A percentile compares a stretch with the other conserved stretches of the same genome.
Conservation (phyloP, 257 asterid species). For the Misopates orontium region DNA sequence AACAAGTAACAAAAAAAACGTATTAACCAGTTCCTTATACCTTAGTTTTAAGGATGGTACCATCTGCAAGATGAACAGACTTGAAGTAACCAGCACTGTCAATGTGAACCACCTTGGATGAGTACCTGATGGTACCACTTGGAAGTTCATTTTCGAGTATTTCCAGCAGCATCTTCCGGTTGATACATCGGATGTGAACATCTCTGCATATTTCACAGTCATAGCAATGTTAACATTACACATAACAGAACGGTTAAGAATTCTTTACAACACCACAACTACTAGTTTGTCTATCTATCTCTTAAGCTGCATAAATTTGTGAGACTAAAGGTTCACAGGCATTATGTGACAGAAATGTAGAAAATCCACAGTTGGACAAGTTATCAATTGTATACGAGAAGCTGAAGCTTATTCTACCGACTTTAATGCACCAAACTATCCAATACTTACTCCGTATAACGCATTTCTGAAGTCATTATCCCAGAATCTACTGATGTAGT, state of each 20-base stretch:
- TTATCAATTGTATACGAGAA: too few relatives aligned
- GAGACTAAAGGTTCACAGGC: too few relatives aligned
- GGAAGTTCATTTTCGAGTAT: conserved; percentile 62
- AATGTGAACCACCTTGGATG: conserved; percentile 67
- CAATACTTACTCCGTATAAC: conserved; percentile 25
- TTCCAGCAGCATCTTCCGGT: conserved; percentile 54
- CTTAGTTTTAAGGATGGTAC: conserved; percentile 57
- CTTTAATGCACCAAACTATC: neutral
- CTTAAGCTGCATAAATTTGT: too few relatives aligned
- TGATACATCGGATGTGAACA: conserved; percentile 39
- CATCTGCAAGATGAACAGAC: conserved; percentile 71
- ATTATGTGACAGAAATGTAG: too few relatives aligned
- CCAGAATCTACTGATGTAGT: conserved; percentile 35
- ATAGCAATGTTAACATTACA: neutral
- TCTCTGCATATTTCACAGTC: conserved; percentile 34
- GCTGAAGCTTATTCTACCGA: too few relatives aligned
- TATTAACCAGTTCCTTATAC: conserved; percentile 29
- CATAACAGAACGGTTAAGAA: too few relatives aligned
- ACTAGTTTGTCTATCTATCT: too few relatives aligned
- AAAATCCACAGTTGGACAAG: too few relatives aligned
- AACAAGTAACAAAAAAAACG: too few relatives aligned
- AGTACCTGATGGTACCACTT: conserved; percentile 50
- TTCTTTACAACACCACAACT: neutral
- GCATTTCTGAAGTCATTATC: conserved; percentile 29
- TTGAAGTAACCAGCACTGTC: conserved; percentile 44